Conservation (phyloP, 177 flowering plant species). For the Vitis hybrid region DNA sequence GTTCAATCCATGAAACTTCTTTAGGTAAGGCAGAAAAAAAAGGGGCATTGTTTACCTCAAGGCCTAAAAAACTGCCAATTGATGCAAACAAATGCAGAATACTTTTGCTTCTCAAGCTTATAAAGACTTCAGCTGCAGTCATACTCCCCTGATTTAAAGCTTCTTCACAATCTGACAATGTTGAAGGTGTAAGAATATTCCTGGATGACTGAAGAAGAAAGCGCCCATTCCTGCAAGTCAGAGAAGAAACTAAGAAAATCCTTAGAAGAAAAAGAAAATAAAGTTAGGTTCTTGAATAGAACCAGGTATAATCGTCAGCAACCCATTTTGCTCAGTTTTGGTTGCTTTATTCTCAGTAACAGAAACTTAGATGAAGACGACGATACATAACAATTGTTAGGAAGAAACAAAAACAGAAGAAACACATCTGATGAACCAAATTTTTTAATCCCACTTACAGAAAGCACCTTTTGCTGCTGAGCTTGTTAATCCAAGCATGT, state of each 20-base stretch:
- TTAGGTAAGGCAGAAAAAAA: background rate
- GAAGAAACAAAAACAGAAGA: background rate
- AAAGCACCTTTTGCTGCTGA: no score
- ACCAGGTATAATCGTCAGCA: background rate
- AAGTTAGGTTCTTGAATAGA: background rate
- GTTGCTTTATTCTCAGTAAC: no score
- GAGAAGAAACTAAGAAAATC: background rate
- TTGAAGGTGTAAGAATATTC: constrained; percentile 57
- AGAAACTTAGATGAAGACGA: background rate
- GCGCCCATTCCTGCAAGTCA: constrained; percentile 77
- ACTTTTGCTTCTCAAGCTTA: constrained; percentile 77
- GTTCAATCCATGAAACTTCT: background rate
- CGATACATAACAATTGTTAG: constrained; percentile 1
- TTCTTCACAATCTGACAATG: constrained; percentile 75
- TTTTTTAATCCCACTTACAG: background rate
- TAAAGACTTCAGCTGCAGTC: constrained; percentile 71
- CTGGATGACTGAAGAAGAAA: constrained; percentile 78
- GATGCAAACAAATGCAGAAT: constrained; percentile 82
- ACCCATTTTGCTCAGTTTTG: background rate
- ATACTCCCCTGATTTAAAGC: constrained; percentile 79
- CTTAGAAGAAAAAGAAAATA: background rate
- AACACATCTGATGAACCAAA: background rate
- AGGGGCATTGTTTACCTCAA: constrained; percentile 50
- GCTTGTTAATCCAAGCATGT: no score
- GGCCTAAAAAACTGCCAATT: constrained; percentile 83